phyloP scores from a whole-genome alignment of 2,329 filamentous ascomycete species.

The Sporothrix phasma region DNA sequence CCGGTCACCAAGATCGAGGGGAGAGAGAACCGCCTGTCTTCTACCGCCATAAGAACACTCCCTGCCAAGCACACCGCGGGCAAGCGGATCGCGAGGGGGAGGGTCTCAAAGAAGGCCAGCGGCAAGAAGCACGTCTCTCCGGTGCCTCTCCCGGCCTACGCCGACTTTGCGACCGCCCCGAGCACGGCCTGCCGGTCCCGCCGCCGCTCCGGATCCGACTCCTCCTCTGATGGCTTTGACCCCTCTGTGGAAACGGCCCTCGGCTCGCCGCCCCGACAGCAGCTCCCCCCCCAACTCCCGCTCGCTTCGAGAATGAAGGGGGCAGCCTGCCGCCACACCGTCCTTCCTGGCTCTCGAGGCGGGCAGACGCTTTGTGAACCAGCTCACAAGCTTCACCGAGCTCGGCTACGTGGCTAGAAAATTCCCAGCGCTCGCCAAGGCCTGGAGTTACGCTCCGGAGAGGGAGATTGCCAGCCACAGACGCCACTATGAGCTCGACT shows the following conservation, averaged over 20 bases:
- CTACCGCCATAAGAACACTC: too few relatives aligned
- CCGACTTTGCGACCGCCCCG: not conserved
- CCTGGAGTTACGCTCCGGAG: not conserved
- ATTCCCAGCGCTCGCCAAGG: not conserved
- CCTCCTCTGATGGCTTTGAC: too few relatives aligned
- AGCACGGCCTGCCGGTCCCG: not conserved
- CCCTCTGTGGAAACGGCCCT: too few relatives aligned
- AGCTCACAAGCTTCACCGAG: not conserved
- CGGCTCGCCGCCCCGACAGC: too few relatives aligned
- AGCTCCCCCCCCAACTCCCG: too few relatives aligned
- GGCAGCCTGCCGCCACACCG: too few relatives aligned
- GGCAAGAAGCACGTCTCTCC: not conserved
- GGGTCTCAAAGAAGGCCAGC: not conserved
- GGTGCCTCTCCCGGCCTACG: not conserved
- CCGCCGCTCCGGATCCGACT: too few relatives aligned
- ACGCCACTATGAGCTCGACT: not conserved
- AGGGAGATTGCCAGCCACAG: not conserved
- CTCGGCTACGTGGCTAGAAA: not conserved
- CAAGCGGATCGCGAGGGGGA: too few relatives aligned
- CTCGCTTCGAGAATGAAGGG: too few relatives aligned
- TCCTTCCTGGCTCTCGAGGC: not conserved
- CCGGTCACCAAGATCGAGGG: too few relatives aligned
- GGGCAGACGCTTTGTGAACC: not conserved
- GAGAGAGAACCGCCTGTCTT: too few relatives aligned
- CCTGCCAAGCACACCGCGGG: too few relatives aligned